Evolutionary conservation across 169 alveolate genomes (phyloP), one percentile per base, ranked within the genome.

Genomic region (Plasmodium gallinaceum): DNA sequence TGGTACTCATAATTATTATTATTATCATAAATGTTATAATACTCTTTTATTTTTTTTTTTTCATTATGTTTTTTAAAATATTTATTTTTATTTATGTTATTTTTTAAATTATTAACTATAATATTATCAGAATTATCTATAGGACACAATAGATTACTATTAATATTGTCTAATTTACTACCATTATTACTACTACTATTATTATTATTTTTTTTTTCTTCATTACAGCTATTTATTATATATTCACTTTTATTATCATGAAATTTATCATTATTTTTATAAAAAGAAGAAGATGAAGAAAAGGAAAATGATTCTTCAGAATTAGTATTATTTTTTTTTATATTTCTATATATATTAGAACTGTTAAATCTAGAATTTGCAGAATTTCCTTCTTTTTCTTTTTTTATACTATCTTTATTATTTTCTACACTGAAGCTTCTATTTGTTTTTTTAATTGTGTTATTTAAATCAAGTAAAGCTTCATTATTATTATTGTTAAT

Each of bases 401-500:
- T 46, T n/a, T 12, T 1, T n/a, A 16, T 61, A 0, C 7, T 57
- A 3, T 71, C 45, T 24, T 39, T 37, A 24, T 61, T 80, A 45
- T 65, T 76, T 20, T 76, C 89, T 42, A 76, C 89, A 54, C 89
- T 76, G 16, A 76, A 43, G 7, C 89, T 76, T 68, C 89, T 62
- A n/a, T 20, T 22, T 0, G 74, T 48, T 48, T 26, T 76, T 39
- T 69, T 66, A 8, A 20, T 46, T 7, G 10, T 24, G 24, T 54
- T 24, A 54, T 39, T 16, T 12, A 12, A 8, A 9, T 54, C 70
- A 7, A 22, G 42, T 12, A n/a, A 20, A 16, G 6, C 7, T 7
- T 14, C 8, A 32, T 72, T 32, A 7, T 32, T 45, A 42, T 68
- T 51, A 58, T 6, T 10, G 22, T 74, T 61, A 7, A 12, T 37